Conservation (phyloP, 2,329 filamentous ascomycete genomes). For the Didymella keratinophila region DNA sequence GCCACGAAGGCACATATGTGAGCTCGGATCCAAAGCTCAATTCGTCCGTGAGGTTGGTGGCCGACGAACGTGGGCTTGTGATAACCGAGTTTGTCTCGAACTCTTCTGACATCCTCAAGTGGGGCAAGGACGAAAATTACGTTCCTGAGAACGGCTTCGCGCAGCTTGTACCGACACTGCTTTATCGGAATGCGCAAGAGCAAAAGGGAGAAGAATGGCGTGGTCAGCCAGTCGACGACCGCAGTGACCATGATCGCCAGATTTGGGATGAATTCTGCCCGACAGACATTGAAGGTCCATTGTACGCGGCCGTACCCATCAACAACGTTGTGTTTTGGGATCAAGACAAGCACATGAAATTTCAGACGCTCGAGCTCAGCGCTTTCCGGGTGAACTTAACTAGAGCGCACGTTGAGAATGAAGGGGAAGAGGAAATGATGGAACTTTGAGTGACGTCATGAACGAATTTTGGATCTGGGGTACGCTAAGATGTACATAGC, state of each 20-base stretch:
- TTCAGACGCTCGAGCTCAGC: constrained; percentile 42
- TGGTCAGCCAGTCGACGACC: constrained; percentile 29
- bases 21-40: constrained; percentile 33
- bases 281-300: constrained; percentile 40
- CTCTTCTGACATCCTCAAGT: constrained; percentile 34
- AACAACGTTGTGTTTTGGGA: constrained; percentile 51
- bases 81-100: constrained; percentile 43
- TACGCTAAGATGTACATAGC: neutral
- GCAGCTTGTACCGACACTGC: constrained; percentile 40
- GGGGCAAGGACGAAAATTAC: constrained; percentile 6
- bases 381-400: constrained; percentile 45
- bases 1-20: constrained; percentile 41
- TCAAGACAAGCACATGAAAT: constrained; percentile 19
- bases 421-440: neutral
- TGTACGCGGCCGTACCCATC: constrained; percentile 45
- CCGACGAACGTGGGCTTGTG: constrained; percentile 41
- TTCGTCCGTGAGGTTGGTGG: constrained; percentile 35
- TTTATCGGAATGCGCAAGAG: constrained; percentile 36
- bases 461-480: neutral
- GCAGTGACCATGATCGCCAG: constrained; percentile 6
- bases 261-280: constrained; percentile 51
- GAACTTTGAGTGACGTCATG: constrained; percentile 6
- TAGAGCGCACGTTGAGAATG: neutral
- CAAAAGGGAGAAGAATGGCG: constrained; percentile 50
- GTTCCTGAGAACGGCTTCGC: constrained; percentile 24